Base-by-base conservation (phyloP, 345 rosid genomes). In the Bruguiera parviflora region DNA sequence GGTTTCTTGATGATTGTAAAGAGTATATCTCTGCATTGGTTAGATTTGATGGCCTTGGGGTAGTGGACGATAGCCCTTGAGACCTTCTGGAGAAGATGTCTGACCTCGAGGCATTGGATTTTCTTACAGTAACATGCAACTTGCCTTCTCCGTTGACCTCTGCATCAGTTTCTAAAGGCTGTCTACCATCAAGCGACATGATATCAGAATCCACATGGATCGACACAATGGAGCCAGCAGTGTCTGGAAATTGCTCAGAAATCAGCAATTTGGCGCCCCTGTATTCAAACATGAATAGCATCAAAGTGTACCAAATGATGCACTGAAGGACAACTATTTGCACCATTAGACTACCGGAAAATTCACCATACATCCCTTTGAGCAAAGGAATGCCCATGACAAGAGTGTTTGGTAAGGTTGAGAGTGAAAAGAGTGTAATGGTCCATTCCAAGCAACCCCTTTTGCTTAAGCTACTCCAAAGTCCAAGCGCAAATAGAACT, bases 1-100 rank as follows among this genome's bases (percentile, higher is more conserved):
- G 90, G 58, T 87, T 85, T 59, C 92, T 71, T 0, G 96, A 89
- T 1, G 99, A 95, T 67, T 85, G 92, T 29, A 95, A 69, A 31
- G 96, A 90, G 68, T 95, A 95, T 60, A 95, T 92, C 85, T 95
- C 99, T 0, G 94, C 98, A 39, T 96, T 96, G 5, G 98, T 88
- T 0, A 95, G 89, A 68, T 95, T 90, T 1, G 99, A 92, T 0
- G 98, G 94, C 1, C 99, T 74, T 0, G 96, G 99, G 0, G 99
- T 94, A 68, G 87, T 79, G 65, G 85, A 86, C 0, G 85, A 82
- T 0, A 81, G 71, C 0, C 88, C 88, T 22, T 78, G 86, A 28
- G 95, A 85, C 67, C 89, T 77, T 63, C 90, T 73, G 0, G 90
- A 88, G 80, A 77, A 86, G 43, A 86, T 69, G 25, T 87, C 58